Conservation (phyloP, 208 protist genomes). For the Crithidia mellificae region DNA sequence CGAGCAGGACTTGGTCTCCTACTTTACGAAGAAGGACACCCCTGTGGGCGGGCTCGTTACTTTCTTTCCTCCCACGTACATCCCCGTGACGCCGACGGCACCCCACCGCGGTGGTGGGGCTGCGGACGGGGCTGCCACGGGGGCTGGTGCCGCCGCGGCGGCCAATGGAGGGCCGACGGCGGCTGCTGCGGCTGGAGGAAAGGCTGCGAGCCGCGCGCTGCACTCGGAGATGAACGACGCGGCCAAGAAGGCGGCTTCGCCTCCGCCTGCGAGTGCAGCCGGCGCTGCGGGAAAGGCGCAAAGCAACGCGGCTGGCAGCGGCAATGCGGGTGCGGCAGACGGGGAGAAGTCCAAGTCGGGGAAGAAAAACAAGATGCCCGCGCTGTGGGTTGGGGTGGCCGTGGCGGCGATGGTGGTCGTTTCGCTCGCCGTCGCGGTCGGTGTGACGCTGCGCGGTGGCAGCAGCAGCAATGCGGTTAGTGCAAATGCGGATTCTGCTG, state of each 20-base stretch:
- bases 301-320: too few species aligned
- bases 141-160: not conserved
- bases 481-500: not conserved
- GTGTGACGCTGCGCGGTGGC: conserved; percentile 10
- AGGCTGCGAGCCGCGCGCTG: not conserved
- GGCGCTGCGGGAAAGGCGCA: not conserved
- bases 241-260: not conserved
- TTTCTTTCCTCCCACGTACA: conserved; percentile 42
- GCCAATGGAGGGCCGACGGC: not conserved
- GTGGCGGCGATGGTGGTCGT: conserved; percentile 23
- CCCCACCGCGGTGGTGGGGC: not conserved
- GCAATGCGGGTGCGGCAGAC: too few species aligned
- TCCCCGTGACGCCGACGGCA: conserved; percentile 22
- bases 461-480: not conserved
- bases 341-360: not conserved
- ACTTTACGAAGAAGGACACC: conserved; percentile 37
- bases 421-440: conserved; percentile 14
- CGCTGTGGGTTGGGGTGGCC: conserved; percentile 13
- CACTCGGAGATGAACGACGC: conserved; percentile 1
- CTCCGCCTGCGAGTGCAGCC: not conserved
- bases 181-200: not conserved
- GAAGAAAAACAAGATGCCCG: conserved; percentile 1
- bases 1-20: conserved; percentile 46
- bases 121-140: not conserved
- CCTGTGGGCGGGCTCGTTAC: conserved; percentile 45